Percentiles rank a stretch among this genome's conserved stretches.
Evolutionary conservation across 768 basidiomycete species (phyloP).

Genomic region (Tephrocybe sp.): DNA sequence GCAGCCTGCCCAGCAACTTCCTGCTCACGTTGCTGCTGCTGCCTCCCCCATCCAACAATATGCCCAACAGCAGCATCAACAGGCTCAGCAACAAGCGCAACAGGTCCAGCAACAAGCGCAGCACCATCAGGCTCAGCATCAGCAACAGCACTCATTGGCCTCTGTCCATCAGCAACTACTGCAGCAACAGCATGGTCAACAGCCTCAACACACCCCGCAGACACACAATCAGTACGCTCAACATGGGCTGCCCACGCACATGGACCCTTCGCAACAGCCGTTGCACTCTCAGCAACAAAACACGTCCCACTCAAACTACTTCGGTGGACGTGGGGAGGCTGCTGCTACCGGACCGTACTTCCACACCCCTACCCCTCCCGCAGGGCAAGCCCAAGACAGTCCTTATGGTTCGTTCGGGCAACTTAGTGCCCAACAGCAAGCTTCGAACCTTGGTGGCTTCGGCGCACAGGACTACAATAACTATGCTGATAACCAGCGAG

Average conservation of each 20-base stretch:
- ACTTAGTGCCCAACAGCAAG: slow-evolving; percentile 56
- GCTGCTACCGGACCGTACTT: slow-evolving; percentile 56
- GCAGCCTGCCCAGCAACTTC: slow-evolving; percentile 37
- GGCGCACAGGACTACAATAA: slow-evolving; percentile 59
- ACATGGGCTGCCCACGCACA: slow-evolving; percentile 63
- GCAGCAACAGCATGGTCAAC: slow-evolving; percentile 40
- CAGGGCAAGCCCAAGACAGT: slow-evolving; percentile 59
- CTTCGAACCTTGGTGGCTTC: slow-evolving; percentile 55
- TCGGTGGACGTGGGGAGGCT: slow-evolving; percentile 60
- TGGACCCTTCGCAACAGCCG: slow-evolving; percentile 58
- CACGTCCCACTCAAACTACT: slow-evolving; percentile 57
- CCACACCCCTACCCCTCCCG: slow-evolving; percentile 78
- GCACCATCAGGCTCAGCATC: slow-evolving; percentile 34
- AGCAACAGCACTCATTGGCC: slow-evolving; percentile 31
- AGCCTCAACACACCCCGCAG: slow-evolving; percentile 44
- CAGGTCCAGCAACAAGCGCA: slow-evolving; percentile 24
- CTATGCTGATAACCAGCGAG: slow-evolving; percentile 67
- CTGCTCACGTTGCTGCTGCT: slow-evolving; percentile 27
- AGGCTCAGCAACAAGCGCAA: slow-evolving; percentile 24
- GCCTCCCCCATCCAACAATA: slow-evolving; percentile 43
- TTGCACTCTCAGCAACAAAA: slow-evolving; percentile 41
- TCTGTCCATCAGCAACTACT: slow-evolving; percentile 31
- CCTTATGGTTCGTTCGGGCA: slow-evolving; percentile 71
- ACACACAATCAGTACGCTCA: slow-evolving; percentile 59
- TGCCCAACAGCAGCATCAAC: slow-evolving; percentile 39